These are phyloP conservation scores for Melanopsichium pennsylvanicum DNA, from an alignment of 1,284 basidiomycete species.

Conservation along the genomic window DNA sequence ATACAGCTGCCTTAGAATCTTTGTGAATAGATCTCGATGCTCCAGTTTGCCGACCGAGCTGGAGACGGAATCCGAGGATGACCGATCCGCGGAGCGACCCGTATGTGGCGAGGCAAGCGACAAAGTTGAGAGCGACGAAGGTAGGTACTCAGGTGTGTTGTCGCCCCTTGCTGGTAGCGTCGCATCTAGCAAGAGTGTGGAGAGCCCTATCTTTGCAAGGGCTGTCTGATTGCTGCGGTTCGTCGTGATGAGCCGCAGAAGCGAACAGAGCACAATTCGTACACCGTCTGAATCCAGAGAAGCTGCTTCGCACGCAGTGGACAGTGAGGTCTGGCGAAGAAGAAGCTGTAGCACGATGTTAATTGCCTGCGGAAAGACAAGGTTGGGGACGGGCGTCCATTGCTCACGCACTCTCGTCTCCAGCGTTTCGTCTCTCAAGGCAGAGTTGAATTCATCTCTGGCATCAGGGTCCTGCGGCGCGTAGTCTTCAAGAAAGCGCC, in stretches of 20 bases:
- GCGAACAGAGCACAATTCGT: constrained; percentile 13
- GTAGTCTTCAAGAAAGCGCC: constrained; percentile 16
- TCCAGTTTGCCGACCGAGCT: background rate
- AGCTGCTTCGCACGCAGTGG: too few species aligned
- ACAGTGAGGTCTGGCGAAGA: background rate
- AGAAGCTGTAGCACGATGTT: constrained; percentile 19
- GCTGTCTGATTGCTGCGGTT: constrained; percentile 24
- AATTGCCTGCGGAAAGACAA: constrained; percentile 18
- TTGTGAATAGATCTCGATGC: constrained; percentile 8
- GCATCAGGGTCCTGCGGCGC: background rate
- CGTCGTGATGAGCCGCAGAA: constrained; percentile 10
- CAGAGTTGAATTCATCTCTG: too few species aligned
- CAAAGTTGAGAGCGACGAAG: too few species aligned
- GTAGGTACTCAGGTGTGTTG: background rate
- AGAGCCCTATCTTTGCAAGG: constrained; percentile 10
- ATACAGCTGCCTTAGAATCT: constrained; percentile 16
- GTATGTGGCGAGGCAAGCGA: too few species aligned
- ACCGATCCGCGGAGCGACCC: background rate
- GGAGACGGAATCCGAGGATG: background rate
- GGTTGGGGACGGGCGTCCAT: constrained; percentile 15
- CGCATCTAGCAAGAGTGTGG: constrained; percentile 15
- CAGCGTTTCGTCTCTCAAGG: too few species aligned
- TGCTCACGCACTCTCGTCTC: constrained; percentile 12
- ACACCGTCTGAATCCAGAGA: constrained; percentile 1
- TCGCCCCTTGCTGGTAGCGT: constrained; percentile 1